Evolutionary conservation across 1,139 yeast species (phyloP), one percentile per base, ranked within the genome.

Genomic region (Hemisphaericaspora subhashii): DNA sequence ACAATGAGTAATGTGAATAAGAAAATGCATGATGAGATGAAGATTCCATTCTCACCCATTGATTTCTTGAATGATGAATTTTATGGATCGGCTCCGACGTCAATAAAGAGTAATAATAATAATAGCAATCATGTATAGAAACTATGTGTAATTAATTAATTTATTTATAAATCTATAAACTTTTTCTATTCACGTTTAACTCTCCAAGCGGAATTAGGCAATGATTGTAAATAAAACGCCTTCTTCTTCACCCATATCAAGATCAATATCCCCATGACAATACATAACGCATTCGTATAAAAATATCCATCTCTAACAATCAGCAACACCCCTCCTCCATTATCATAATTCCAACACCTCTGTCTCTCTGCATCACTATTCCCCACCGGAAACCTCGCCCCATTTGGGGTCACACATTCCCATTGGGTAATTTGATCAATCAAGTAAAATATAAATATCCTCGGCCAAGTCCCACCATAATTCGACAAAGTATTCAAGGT

Each of bases 381-480:
- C 33, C 64, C 59, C 23, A 37, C 26, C 7, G 38, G 28, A 27
- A 22, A 31, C 39, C 34, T n/a, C 39, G 28, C 42, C 38, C 42
- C 38, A 36, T 35, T 43, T 5, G 20, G 35, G 1, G 23, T 15
- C 2, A 25, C 22, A 62, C 98, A 90, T 23, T 69, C 58, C 1
- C 89, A 79, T 3, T 63, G 52, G 0, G 97, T 86, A 47, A 89
- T 77, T 50, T 72, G 75, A 60, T 90, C 98, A 42, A 94, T 92
- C 58, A 89, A 72, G 45, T 73, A 78, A 52, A 89, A 74, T 5
- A 90, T 82, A 34, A 92, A 68, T 18, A 88, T 68, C 42, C 90
- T 74, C 0, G 99, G 98, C 98, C 98, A 94, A 20, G 95, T 94
- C 4, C 98, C 99, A 25, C 99, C 99, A 42, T 90, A 74, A 56